A percentile compares a stretch with the other conserved stretches of the same genome.
phyloP scores from a whole-genome alignment of 371 early-diverging fungal species.

The Fennellomyces sp. region DNA sequence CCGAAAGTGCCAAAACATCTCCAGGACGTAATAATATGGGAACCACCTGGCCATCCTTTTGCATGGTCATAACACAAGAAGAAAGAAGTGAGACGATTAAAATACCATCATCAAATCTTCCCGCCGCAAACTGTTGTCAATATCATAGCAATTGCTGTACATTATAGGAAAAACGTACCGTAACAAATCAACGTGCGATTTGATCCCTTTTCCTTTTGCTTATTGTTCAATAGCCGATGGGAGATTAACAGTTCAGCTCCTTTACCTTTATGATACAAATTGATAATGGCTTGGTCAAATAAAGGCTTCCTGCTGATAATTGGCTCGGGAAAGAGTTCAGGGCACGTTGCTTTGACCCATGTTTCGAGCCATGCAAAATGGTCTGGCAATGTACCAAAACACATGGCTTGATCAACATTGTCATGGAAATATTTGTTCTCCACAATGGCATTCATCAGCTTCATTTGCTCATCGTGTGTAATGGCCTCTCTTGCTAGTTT shows the following conservation, averaged over 20 bases:
- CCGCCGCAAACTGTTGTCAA: too few species aligned
- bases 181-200: constrained; percentile 46
- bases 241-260: not conserved
- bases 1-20: constrained; percentile 36
- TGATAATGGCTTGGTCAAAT: constrained; percentile 52
- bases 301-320: constrained; percentile 32
- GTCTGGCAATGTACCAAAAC: constrained; percentile 39
- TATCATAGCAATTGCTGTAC: too few species aligned
- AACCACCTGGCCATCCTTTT: constrained; percentile 3
- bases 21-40: constrained; percentile 38
- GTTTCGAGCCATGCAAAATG: constrained; percentile 20
- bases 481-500: constrained; percentile 26
- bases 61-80: constrained; percentile 50
- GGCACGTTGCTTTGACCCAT: constrained; percentile 15
- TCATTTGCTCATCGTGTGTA: constrained; percentile 38
- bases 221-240: not conserved
- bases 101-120: constrained; percentile 53
- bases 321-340: constrained; percentile 19
- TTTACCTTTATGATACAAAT: constrained; percentile 45
- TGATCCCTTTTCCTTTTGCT: constrained; percentile 41
- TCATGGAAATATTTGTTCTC: constrained; percentile 23
- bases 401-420: constrained; percentile 42
- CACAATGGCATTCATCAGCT: constrained; percentile 27
- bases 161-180: constrained; percentile 17
- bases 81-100: constrained; percentile 43